phyloP scores from a whole-genome alignment of 192 early-diverging fungal species.

The Jimgerdemannia flammicorona region DNA sequence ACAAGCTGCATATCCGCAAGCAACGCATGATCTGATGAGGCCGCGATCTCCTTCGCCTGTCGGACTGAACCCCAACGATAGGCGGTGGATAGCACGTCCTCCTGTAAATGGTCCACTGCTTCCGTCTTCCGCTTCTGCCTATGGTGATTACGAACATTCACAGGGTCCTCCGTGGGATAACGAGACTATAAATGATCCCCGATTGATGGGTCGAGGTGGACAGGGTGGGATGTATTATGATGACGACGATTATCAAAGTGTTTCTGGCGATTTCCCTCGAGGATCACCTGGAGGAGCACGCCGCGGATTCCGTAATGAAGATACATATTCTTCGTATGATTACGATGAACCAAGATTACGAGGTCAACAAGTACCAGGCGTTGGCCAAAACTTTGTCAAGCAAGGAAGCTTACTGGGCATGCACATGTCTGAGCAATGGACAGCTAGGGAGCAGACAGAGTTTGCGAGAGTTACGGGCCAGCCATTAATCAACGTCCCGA shows the following conservation, averaged over 20 bases:
- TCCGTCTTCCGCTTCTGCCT: conserved; percentile 1
- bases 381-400: conserved; percentile 31
- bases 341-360: background rate
- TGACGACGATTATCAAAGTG: conserved; percentile 17
- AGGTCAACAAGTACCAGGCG: conserved; percentile 25
- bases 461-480: conserved; percentile 35
- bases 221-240: conserved; percentile 12
- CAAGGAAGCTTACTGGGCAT: conserved; percentile 28
- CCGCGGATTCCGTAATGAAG: background rate
- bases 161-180: conserved; percentile 2
- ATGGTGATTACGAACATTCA: conserved; percentile 7
- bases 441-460: conserved; percentile 32
- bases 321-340: background rate
- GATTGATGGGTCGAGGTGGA: conserved; percentile 1
- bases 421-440: conserved; percentile 24
- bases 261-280: conserved; percentile 10
- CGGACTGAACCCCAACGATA: conserved; percentile 6
- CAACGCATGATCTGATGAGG: background rate
- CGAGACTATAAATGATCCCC: conserved; percentile 6
- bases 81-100: conserved; percentile 1
- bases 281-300: background rate
- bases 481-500: conserved; percentile 31
- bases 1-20: background rate
- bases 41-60: conserved; percentile 1
- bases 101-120: background rate